Conservation (phyloP, 345 rosid species). For the Aurinia saxatilis region DNA sequence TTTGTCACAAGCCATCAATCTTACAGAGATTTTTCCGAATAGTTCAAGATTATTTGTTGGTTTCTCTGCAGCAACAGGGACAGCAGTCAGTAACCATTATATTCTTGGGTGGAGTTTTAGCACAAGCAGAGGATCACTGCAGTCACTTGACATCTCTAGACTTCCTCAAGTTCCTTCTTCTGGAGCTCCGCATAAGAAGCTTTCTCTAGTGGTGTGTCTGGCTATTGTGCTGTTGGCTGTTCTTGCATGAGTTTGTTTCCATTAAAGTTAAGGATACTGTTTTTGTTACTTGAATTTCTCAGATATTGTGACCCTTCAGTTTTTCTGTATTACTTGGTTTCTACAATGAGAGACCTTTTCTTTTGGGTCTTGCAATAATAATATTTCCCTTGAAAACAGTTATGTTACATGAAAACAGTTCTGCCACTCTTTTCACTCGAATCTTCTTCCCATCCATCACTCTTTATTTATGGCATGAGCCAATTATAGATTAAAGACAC, state of each 20-base stretch:
- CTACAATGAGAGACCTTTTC: too few relatives aligned
- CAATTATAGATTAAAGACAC: background rate
- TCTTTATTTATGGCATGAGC: background rate
- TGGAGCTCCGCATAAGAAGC: slow-evolving; percentile 7
- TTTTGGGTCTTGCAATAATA: too few relatives aligned
- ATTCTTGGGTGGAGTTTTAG: slow-evolving; percentile 66
- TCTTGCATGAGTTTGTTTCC: slow-evolving; percentile 14
- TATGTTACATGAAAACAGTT: too few relatives aligned
- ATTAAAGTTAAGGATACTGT: too few relatives aligned
- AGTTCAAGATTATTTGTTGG: slow-evolving; percentile 37
- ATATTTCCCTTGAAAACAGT: too few relatives aligned
- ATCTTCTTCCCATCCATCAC: too few relatives aligned
- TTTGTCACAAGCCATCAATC: slow-evolving; percentile 34
- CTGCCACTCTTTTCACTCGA: too few relatives aligned
- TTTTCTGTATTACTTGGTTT: too few relatives aligned
- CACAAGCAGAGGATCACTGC: slow-evolving; percentile 31
- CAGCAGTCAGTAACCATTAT: slow-evolving; percentile 31
- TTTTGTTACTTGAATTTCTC: too few relatives aligned
- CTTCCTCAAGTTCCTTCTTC: slow-evolving; percentile 48
- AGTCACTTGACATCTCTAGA: slow-evolving; percentile 32
- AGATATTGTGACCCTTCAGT: too few relatives aligned
- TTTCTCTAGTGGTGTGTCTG: slow-evolving; percentile 3
- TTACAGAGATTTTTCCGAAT: slow-evolving; percentile 34
- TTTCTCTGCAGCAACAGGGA: slow-evolving; percentile 58
- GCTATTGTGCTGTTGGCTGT: slow-evolving; percentile 8